Percentiles rank a stretch among this genome's conserved stretches.
These are phyloP conservation scores for Astragalus membranaceus DNA, from an alignment of 306 rosid genomes.

Conservation along the genomic window DNA sequence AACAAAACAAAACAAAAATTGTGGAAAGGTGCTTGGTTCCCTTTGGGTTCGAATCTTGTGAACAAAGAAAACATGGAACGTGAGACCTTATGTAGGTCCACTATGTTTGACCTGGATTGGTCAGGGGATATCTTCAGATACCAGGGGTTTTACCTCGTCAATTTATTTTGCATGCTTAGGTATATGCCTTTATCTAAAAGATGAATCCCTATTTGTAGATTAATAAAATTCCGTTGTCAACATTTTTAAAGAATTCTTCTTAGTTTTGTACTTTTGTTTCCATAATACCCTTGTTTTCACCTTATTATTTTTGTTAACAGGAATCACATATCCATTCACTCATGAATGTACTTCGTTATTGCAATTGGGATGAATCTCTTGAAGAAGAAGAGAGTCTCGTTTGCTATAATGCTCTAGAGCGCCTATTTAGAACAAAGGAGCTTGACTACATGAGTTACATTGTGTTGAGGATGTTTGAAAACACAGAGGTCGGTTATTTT, in stretches of 20 bases:
- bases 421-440: constrained; percentile 78
- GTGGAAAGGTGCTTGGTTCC: too few species aligned
- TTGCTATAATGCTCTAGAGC: constrained; percentile 64
- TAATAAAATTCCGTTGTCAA: neutral
- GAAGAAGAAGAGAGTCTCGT: constrained; percentile 82
- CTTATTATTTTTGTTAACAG: constrained; percentile 34
- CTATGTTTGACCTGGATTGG: too few species aligned
- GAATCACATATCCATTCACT: constrained; percentile 97
- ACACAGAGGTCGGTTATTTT: constrained; percentile 61
- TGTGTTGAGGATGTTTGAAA: constrained; percentile 90
- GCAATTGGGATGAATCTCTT: constrained; percentile 92
- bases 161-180: neutral
- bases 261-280: neutral
- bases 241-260: neutral
- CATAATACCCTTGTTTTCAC: neutral
- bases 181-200: constrained; percentile 3
- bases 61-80: too few species aligned
- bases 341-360: constrained; percentile 92
- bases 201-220: neutral
- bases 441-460: constrained; percentile 97
- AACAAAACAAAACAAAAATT: too few species aligned
- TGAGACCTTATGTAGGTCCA: too few species aligned
- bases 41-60: too few species aligned
- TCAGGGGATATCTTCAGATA: neutral
- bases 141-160: neutral